Base-by-base conservation (phyloP, 192 early-diverging fungal species). In the Coemansia sp. region DNA sequence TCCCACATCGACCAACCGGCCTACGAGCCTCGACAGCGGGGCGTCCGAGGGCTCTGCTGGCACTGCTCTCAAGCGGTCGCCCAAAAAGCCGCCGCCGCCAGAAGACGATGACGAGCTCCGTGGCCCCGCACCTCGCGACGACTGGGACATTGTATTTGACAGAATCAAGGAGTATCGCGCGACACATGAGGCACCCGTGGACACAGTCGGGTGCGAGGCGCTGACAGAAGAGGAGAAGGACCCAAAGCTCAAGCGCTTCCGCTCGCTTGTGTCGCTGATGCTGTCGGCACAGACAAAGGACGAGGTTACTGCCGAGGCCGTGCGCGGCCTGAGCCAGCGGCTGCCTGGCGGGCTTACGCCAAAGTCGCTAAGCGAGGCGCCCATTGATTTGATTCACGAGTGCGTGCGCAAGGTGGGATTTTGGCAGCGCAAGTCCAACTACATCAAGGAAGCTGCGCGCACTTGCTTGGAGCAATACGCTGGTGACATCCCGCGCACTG, bases 241-340 rank as follows among this genome's bases (percentile, higher is more conserved):
- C 16, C 79, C 81, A 55, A 79, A 87, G 72, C 86, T 87, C 16
- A 88, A 80, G 49, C 89, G 95, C 22, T 97, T 91, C 84, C 92
- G 96, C 73, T 92, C 92, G 11, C 80, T 98, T 1, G 84, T 95
- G 16, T 85, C 96, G 1, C 81, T 98, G 41, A 92, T 94, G 84
- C 88, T 98, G 18, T 97, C 95, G 11, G 93, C 95, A 22, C 94
- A 96, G 81, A 98, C 97, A 11, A 96, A 95, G 66, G 97, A 98
- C 71, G 88, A 90, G 16, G 87, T 93, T 27, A 96, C 95, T 0
- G 92, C 93, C 1, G 89, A 85, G 34, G 95, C 92, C 3, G 87
- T 98, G 24, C 74, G 83, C 22, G 86, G 87, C 6, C 75, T 98
- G 10, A 87, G 74, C 38, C 80, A 81, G 46, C 74, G 93, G 34